Evolutionary conservation across 1,284 basidiomycete genomes (phyloP).

Genomic region (Cronartium quercuum): DNA sequence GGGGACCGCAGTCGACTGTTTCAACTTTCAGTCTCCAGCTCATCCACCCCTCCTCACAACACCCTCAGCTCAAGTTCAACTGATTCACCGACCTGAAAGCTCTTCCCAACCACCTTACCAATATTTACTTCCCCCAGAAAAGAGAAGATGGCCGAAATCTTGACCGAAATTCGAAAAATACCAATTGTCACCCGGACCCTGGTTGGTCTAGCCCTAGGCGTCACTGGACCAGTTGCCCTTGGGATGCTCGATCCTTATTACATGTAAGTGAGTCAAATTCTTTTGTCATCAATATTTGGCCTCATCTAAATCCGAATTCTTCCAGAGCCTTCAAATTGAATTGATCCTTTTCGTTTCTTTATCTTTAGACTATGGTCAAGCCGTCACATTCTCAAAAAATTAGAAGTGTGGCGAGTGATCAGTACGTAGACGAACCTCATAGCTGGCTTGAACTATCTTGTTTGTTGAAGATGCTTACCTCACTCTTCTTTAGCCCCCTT

Average conservation of each 20-base stretch:
- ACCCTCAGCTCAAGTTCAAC: too few relatives aligned
- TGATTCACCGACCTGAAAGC: too few relatives aligned
- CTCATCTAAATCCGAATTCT: too few relatives aligned
- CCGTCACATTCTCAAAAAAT: slow-evolving; percentile 24
- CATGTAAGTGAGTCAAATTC: slow-evolving; percentile 26
- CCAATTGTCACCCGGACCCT: slow-evolving; percentile 35
- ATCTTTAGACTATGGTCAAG: slow-evolving; percentile 23
- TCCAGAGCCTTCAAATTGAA: not conserved
- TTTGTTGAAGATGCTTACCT: not conserved
- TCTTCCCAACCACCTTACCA: too few relatives aligned
- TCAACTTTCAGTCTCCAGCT: too few relatives aligned
- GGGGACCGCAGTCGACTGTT: too few relatives aligned
- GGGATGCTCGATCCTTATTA: slow-evolving; percentile 34
- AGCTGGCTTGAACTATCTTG: not conserved
- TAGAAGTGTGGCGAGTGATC: slow-evolving; percentile 33
- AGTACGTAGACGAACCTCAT: slow-evolving; percentile 6
- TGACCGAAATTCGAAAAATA: slow-evolving; percentile 29
- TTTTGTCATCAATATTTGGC: too few relatives aligned
- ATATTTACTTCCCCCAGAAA: too few relatives aligned
- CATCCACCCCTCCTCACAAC: too few relatives aligned
- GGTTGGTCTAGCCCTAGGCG: slow-evolving; percentile 22
- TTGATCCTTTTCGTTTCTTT: not conserved
- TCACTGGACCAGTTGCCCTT: slow-evolving; percentile 33
- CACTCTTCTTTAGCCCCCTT: slow-evolving; percentile 19
- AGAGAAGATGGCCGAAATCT: slow-evolving; percentile 21